A percentile compares a stretch with the other conserved stretches of the same genome.
These are phyloP conservation scores for Pseudoturritis turrita DNA, from an alignment of 345 rosid species.

Conservation along the genomic window DNA sequence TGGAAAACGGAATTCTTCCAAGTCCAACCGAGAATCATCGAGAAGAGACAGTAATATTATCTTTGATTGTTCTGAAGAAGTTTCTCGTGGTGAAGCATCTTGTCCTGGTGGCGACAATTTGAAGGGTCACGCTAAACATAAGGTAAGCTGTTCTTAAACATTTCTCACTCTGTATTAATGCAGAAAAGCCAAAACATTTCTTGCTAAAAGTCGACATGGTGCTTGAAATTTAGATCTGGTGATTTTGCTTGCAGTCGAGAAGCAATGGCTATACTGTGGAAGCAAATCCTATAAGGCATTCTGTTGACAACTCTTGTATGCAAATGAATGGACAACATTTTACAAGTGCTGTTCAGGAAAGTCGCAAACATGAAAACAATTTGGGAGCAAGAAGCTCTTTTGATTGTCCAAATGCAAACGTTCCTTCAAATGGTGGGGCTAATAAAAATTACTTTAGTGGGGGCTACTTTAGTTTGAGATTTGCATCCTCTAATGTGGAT, in stretches of 20 bases:
- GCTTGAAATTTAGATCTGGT: conserved; percentile 7
- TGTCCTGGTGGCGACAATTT: conserved; percentile 26
- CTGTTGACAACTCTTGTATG: conserved; percentile 32
- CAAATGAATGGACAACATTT: conserved; percentile 32
- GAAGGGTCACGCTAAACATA: conserved; percentile 39
- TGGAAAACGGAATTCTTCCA: conserved; percentile 37
- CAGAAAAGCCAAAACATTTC: background rate
- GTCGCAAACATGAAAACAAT: conserved; percentile 20
- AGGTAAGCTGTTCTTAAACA: conserved; percentile 32
- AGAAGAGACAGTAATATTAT: conserved; percentile 36
- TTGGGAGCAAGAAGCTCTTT: conserved; percentile 35
- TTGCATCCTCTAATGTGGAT: conserved; percentile 14
- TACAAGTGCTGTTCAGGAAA: conserved; percentile 33
- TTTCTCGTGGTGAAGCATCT: conserved; percentile 23
- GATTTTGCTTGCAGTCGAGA: conserved; percentile 38
- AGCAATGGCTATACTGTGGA: conserved; percentile 34
- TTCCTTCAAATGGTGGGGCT: conserved; percentile 27
- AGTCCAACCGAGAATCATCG: conserved; percentile 39
- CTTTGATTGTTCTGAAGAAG: conserved; percentile 35
- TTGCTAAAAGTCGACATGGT: background rate
- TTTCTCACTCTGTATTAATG: background rate
- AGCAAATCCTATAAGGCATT: conserved; percentile 34
- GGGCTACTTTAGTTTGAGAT: background rate
- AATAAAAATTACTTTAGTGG: background rate
- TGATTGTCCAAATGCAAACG: conserved; percentile 28